Evolutionary conservation across 2,329 filamentous ascomycete species (phyloP).

Genomic region (Talaromyces marneffei): DNA sequence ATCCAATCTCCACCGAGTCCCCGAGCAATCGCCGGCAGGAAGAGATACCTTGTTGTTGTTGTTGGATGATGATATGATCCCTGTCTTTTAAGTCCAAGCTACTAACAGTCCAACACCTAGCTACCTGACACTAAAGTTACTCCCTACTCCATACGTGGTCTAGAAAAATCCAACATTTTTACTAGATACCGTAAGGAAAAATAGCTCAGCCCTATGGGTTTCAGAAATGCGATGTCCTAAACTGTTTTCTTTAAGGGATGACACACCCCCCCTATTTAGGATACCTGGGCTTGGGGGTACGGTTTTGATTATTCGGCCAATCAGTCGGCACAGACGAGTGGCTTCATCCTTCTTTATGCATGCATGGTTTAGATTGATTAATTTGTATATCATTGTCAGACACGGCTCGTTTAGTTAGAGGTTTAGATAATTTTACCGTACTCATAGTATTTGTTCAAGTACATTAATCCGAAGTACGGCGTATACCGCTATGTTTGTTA

Average conservation of each 20-base stretch:
- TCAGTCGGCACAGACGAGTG: neutral
- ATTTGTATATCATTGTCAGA: neutral
- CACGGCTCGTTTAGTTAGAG: neutral
- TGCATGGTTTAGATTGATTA: neutral
- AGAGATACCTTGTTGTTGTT: neutral
- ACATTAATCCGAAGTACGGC: neutral
- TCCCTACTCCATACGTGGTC: neutral
- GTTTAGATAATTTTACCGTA: too few relatives aligned
- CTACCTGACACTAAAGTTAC: too few relatives aligned
- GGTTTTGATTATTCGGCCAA: neutral
- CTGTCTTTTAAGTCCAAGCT: neutral
- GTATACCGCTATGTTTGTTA: neutral
- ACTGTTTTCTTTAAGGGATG: neutral
- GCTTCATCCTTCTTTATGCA: neutral
- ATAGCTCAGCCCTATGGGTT: conserved; percentile 1
- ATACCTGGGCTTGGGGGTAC: neutral
- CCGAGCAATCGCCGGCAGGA: neutral
- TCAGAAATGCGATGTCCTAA: neutral
- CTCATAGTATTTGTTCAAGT: neutral
- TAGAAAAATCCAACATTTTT: neutral
- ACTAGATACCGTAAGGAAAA: neutral
- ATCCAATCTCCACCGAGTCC: neutral
- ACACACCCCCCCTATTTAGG: neutral
- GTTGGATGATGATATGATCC: neutral
- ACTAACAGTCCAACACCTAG: too few relatives aligned